Evolutionary conservation across 257 asterid genomes (phyloP).

Genomic region (Paraleonurus japonicus): DNA sequence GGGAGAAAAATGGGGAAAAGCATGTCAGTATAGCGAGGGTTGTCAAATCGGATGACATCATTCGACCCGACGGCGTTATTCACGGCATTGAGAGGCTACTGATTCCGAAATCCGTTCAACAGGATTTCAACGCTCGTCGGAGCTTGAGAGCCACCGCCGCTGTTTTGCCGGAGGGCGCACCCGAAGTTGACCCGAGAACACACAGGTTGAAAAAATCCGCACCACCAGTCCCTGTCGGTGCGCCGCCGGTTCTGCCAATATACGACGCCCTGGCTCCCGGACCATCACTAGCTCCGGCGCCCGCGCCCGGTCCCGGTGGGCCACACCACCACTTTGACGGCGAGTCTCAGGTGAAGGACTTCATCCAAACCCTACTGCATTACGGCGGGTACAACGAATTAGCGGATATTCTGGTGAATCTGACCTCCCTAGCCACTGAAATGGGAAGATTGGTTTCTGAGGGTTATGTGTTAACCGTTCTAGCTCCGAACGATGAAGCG

Average conservation of each 20-base stretch:
- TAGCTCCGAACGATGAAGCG: constrained; percentile 95
- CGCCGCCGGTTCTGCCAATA: constrained; percentile 66
- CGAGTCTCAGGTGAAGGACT: constrained; percentile 84
- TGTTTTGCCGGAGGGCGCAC: constrained; percentile 77
- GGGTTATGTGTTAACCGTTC: constrained; percentile 77
- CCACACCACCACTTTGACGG: constrained; percentile 93
- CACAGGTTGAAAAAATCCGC: constrained; percentile 61
- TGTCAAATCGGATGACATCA: constrained; percentile 50
- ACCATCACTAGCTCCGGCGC: constrained; percentile 89
- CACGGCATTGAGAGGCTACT: constrained; percentile 84
- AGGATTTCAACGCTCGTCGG: constrained; percentile 73
- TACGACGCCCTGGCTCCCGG: constrained; percentile 89
- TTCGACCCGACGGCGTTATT: constrained; percentile 91
- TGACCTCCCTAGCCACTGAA: constrained; percentile 82
- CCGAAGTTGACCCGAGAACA: constrained; percentile 86
- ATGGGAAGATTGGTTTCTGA: constrained; percentile 92
- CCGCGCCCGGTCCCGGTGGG: constrained; percentile 97
- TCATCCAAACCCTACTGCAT: constrained; percentile 78
- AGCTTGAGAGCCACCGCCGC: constrained; percentile 74
- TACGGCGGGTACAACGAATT: constrained; percentile 94
- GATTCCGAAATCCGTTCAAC: constrained; percentile 81
- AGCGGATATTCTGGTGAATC: constrained; percentile 81
- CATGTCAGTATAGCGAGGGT: constrained; percentile 46
- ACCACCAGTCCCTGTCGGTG: constrained; percentile 52
- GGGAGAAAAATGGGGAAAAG: constrained; percentile 38